Evolutionary conservation across 2,329 filamentous ascomycete species (phyloP), one percentile per base, ranked within the genome.

Genomic region (Colletotrichum sp.): DNA sequence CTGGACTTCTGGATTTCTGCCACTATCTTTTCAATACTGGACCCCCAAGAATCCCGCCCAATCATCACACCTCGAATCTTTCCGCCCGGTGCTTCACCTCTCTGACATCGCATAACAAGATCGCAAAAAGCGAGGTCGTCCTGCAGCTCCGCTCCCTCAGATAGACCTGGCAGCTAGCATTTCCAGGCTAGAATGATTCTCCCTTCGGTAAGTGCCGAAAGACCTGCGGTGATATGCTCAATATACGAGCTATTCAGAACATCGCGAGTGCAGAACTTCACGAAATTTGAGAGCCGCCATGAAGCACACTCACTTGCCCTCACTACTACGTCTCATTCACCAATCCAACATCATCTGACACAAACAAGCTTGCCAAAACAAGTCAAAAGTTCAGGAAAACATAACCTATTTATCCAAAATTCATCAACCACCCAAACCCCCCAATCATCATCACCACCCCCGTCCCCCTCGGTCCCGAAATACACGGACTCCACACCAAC

Each of bases 181-280:
- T 3, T 0, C 2, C n/a, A n/a, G 44, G n/a, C 3, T 0, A 4
- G 2, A 7, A n/a, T n/a, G 18, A n/a, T n/a, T 21, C 6, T 2
- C 6, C 44, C n/a, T n/a, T 21, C n/a, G 0, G 13, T 13, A 13
- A 28, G 1, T 7, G 4, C 6, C n/a, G n/a, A 52, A 4, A 52
- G n/a, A 13, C 12, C 10, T n/a, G n/a, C 6, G 10, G 2, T 52
- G 6, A 21, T 1, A 21, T 21, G 13, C 10, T 52, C 0, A 3
- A 0, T 21, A 21, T 8, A 13, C 10, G n/a, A 52, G 10, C 44
- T 0, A 7, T 21, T 13, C 10, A 52, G 8, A 21, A 21, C 6
- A 21, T 7, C 44, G 0, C 6, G 44, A 52, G 10, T 6, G 12
- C n/a, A 21, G 6, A 49, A 10, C n/a, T 13, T 13, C 44, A 21